Percentiles rank a stretch among this genome's conserved stretches.
phyloP scores from a whole-genome alignment of 2,329 filamentous ascomycete genomes.

The Rhinocladiella similis region DNA sequence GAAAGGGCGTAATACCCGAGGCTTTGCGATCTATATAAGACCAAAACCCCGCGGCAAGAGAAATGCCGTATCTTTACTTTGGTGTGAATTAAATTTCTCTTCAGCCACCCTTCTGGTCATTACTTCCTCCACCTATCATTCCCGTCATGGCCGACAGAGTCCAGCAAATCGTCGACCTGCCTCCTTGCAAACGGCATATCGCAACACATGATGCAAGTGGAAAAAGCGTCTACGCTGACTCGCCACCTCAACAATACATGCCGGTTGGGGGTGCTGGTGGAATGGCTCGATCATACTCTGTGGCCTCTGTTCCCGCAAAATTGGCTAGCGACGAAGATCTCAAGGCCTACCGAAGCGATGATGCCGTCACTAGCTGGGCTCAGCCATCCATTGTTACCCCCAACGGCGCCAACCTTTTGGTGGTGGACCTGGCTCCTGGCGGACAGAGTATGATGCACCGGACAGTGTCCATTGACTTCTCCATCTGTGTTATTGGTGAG shows the following conservation, averaged over 20 bases:
- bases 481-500: constrained; percentile 21
- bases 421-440: constrained; percentile 23
- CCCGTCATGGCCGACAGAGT: constrained; percentile 8
- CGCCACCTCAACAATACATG: constrained; percentile 18
- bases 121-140: background rate
- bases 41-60: too few relatives aligned
- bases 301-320: constrained; percentile 17
- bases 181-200: constrained; percentile 19
- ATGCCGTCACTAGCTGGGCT: constrained; percentile 18
- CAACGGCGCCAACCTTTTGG: constrained; percentile 19
- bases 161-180: constrained; percentile 8
- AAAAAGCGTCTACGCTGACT: constrained; percentile 18
- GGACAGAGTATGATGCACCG: constrained; percentile 21
- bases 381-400: constrained; percentile 21
- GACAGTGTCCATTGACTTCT: constrained; percentile 26
- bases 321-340: constrained; percentile 22
- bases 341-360: constrained; percentile 21
- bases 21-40: too few relatives aligned
- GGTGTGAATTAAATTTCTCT: background rate
- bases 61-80: background rate
- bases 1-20: too few relatives aligned
- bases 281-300: constrained; percentile 22
- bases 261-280: constrained; percentile 7
- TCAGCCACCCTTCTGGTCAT: too few relatives aligned
- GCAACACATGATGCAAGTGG: constrained; percentile 19